These are phyloP conservation scores for Chalciporus piperatus DNA, from an alignment of 768 basidiomycete genomes.

Conservation along the genomic window DNA sequence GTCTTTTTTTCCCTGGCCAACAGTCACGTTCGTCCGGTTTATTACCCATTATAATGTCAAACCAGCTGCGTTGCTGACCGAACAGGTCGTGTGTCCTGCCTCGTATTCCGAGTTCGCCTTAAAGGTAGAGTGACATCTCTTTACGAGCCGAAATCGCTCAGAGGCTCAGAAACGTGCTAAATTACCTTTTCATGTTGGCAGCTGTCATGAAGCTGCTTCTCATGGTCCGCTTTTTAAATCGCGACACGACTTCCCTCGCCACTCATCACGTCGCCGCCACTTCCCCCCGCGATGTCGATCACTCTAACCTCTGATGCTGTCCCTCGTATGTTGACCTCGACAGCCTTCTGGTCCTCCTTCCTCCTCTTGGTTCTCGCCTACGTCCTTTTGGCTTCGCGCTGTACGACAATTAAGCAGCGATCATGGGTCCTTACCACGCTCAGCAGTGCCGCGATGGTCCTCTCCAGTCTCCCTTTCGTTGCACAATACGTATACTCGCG, in stretches of 20 bases:
- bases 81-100: not conserved
- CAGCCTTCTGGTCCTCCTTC: conserved; percentile 21
- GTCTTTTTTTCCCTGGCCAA: not conserved
- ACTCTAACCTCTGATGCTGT: conserved; percentile 16
- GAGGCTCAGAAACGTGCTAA: conserved; percentile 26
- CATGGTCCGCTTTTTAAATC: conserved; percentile 23
- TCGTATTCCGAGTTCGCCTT: conserved; percentile 5
- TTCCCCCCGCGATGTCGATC: conserved; percentile 21
- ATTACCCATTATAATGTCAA: no score
- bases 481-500: conserved; percentile 25
- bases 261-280: conserved; percentile 22
- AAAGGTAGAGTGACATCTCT: conserved; percentile 17
- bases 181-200: conserved; percentile 12
- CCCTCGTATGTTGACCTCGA: conserved; percentile 23
- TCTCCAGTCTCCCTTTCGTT: conserved; percentile 40
- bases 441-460: conserved; percentile 40
- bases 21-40: conserved; percentile 13
- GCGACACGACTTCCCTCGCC: conserved; percentile 9
- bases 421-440: conserved; percentile 48
- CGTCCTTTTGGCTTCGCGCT: conserved; percentile 28
- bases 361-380: conserved; percentile 25
- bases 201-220: not conserved
- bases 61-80: not conserved
- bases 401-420: conserved; percentile 38
- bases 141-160: conserved; percentile 16